Evolutionary conservation across 176 grass and related monocot species (phyloP), one percentile per base, ranked within the genome.

Genomic region (Triticum urartu): DNA sequence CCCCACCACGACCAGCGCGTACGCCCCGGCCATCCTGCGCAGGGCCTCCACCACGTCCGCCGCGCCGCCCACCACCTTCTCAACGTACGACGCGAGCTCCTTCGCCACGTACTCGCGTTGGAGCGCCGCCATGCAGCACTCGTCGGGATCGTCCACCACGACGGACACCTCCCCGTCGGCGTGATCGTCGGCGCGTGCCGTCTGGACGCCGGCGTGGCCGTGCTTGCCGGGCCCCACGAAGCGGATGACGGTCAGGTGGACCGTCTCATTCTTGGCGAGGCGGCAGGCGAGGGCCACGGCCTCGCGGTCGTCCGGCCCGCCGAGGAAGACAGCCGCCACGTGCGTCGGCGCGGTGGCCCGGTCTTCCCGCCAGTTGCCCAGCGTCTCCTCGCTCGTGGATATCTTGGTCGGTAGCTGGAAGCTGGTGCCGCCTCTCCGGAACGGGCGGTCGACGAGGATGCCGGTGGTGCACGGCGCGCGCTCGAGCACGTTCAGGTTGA

Each of bases 261-360:
- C 24, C 9, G 79, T 72, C 5, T 82, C 64, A 73, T 79, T 82
- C 84, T 25, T 86, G 73, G 58, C 65, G 56, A 90, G 73, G 65
- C 84, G 89, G 73, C 89, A 82, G 11, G 84, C 84, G 79, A 86
- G 61, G 0, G 89, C 79, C 33, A 87, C 11, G 5, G 79, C 89
- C 89, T 90, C 89, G 30, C 89, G 89, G 74, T 90, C 89, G 74
- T 90, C 89, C 0, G 79, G 79, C 1, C 89, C 84, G 7, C 84
- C 89, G 73, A 90, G 84, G 89, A 90, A 90, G 12, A 90, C 74
- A 12, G 80, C 79, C 42, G 89, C 79, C 18, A 87, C 79, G 30
- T 42, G 71, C 39, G 79, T 78, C 21, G 52, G 75, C 39, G 25
- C 79, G 64, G 13, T 54, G 79, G 45, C 38, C 72, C 68, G 72